Conservation (phyloP, 192 early-diverging fungal genomes). For the Umbelopsis sp. region DNA sequence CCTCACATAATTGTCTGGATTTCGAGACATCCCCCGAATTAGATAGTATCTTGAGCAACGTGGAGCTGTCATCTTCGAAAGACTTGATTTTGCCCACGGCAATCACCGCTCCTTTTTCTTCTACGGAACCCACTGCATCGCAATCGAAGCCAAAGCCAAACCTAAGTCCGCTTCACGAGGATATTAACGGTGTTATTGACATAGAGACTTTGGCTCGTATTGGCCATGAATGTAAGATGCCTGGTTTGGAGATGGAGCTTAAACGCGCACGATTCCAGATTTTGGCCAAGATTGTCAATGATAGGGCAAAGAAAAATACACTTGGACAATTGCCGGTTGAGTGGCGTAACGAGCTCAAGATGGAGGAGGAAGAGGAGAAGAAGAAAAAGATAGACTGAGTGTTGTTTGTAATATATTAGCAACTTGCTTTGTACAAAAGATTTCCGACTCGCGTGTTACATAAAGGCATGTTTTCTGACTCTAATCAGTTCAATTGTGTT, state of each 20-base stretch:
- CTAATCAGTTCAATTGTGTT: too few relatives aligned
- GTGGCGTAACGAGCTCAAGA: constrained; percentile 6
- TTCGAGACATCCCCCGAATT: constrained; percentile 7
- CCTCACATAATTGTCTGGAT: constrained; percentile 7
- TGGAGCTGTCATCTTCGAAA: constrained; percentile 2
- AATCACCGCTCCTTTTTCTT: constrained; percentile 9
- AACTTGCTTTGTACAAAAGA: too few relatives aligned
- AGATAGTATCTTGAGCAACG: neutral
- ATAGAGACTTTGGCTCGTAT: constrained; percentile 43
- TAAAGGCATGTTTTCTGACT: too few relatives aligned
- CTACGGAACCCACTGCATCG: constrained; percentile 1
- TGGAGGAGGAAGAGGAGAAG: neutral
- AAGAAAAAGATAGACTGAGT: constrained; percentile 12
- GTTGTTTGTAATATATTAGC: neutral
- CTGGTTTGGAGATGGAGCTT: constrained; percentile 50
- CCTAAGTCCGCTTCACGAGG: constrained; percentile 23
- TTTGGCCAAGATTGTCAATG: constrained; percentile 27
- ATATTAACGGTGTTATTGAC: constrained; percentile 37
- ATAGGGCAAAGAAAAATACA: neutral
- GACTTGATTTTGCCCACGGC: constrained; percentile 29
- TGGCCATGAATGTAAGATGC: constrained; percentile 43
- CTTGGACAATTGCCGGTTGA: neutral
- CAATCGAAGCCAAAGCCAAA: constrained; percentile 15
- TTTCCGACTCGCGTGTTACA: too few relatives aligned
- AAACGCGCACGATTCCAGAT: constrained; percentile 61